Conservation (phyloP, 768 basidiomycete species). For the Cystofilobasidium bisporidii region DNA sequence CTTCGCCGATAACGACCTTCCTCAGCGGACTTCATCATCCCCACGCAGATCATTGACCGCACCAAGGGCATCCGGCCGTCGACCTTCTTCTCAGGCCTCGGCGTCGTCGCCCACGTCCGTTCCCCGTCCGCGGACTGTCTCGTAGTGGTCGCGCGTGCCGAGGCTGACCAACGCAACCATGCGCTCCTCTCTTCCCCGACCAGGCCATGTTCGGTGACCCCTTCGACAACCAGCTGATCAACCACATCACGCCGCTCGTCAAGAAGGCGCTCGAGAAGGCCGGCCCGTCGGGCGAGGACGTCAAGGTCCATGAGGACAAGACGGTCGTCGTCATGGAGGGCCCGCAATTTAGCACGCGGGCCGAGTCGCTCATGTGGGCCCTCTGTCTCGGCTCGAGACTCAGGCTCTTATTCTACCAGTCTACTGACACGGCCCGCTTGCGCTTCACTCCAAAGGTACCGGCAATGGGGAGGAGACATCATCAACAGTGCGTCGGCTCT, state of each 20-base stretch:
- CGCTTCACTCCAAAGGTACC: conserved; percentile 44
- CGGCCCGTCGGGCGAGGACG: conserved; percentile 48
- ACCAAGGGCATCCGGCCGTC: conserved; percentile 86
- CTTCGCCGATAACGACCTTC: too few species aligned
- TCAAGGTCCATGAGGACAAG: conserved; percentile 68
- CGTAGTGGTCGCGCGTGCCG: too few species aligned
- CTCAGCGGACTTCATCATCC: conserved; percentile 69
- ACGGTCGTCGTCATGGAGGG: conserved; percentile 49
- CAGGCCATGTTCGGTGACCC: conserved; percentile 82
- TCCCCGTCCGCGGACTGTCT: too few species aligned
- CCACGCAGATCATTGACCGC: conserved; percentile 87
- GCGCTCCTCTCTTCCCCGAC: too few species aligned
- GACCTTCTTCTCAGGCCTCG: conserved; percentile 74
- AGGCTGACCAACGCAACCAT: too few species aligned
- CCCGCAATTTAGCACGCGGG: conserved; percentile 87
- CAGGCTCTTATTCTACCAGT: too few species aligned
- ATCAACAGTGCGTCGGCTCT: conserved; percentile 86
- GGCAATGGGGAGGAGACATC: conserved; percentile 80
- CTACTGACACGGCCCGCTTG: background rate
- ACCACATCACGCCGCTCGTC: conserved; percentile 60
- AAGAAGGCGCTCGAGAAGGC: conserved; percentile 36
- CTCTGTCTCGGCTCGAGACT: background rate
- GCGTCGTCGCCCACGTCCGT: conserved; percentile 63
- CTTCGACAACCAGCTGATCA: conserved; percentile 56
- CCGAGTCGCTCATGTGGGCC: conserved; percentile 70